Conservation (phyloP, 176 grass and related monocot genomes). For the Calamus simplicifolius region DNA sequence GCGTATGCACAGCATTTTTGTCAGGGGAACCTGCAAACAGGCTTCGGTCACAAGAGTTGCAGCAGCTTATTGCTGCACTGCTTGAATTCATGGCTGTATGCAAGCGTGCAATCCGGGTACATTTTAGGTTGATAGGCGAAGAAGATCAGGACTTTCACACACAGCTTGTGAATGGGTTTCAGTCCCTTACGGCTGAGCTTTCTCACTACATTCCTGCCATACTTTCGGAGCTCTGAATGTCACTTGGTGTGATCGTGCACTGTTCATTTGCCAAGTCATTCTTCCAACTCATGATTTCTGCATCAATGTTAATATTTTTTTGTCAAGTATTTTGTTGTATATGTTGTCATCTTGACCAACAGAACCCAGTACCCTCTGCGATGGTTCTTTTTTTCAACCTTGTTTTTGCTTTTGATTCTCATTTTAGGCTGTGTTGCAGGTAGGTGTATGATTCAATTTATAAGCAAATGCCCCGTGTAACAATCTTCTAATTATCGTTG, state of each 20-base stretch:
- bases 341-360: no score
- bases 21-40: slow-evolving; percentile 92
- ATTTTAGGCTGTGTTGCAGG: no score
- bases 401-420: no score
- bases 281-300: slow-evolving; percentile 5
- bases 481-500: no score
- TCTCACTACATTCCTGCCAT: slow-evolving; percentile 98
- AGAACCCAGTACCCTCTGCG: no score
- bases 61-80: slow-evolving; percentile 92
- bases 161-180: slow-evolving; percentile 96
- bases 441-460: no score
- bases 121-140: slow-evolving; percentile 94
- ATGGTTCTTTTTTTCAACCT: no score
- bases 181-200: slow-evolving; percentile 94
- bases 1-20: slow-evolving; percentile 95
- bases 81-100: slow-evolving; percentile 99
- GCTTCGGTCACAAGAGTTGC: slow-evolving; percentile 88
- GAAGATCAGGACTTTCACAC: slow-evolving; percentile 99
- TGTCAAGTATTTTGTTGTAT: no score
- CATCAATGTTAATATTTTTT: no score
- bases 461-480: no score
- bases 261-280: slow-evolving; percentile 12
- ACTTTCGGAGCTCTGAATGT: slow-evolving; percentile 74
- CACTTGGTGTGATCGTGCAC: slow-evolving; percentile 1
- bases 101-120: slow-evolving; percentile 93